phyloP scores from a whole-genome alignment of 331 rosid species.

The Ulmus americana region DNA sequence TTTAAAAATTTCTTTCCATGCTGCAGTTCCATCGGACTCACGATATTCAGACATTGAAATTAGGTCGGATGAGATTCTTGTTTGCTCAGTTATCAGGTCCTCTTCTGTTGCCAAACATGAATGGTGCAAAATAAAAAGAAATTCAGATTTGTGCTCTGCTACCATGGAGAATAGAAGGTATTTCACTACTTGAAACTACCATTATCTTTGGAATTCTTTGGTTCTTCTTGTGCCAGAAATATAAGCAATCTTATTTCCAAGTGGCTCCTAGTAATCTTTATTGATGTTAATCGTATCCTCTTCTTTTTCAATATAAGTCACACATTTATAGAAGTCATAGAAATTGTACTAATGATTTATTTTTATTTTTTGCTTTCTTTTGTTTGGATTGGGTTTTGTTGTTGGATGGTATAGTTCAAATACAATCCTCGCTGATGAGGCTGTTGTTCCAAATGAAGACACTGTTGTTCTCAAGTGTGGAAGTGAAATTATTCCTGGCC shows the following conservation, averaged over 20 bases:
- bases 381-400: neutral
- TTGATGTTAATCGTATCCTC: too few species aligned
- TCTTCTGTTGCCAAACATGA: slow-evolving; percentile 40
- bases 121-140: slow-evolving; percentile 78
- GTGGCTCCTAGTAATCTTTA: too few species aligned
- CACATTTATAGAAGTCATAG: too few species aligned
- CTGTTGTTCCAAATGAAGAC: slow-evolving; percentile 39
- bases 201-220: neutral
- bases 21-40: slow-evolving; percentile 55
- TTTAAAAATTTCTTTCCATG: slow-evolving; percentile 1
- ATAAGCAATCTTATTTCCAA: too few species aligned
- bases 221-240: too few species aligned
- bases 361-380: neutral
- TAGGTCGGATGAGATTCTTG: slow-evolving; percentile 42
- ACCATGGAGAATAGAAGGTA: slow-evolving; percentile 60
- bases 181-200: neutral
- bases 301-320: too few species aligned
- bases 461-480: slow-evolving; percentile 52
- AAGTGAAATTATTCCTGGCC: slow-evolving; percentile 62
- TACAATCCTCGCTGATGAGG: slow-evolving; percentile 58
- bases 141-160: slow-evolving; percentile 60
- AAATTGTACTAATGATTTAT: too few species aligned
- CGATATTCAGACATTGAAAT: slow-evolving; percentile 59
- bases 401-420: slow-evolving; percentile 37
- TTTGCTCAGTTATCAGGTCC: slow-evolving; percentile 46